Percentiles rank a stretch among this genome's conserved stretches.
Evolutionary conservation across 495 filamentous ascomycete species (phyloP).

Genomic region (Aspergillus funiculosus): DNA sequence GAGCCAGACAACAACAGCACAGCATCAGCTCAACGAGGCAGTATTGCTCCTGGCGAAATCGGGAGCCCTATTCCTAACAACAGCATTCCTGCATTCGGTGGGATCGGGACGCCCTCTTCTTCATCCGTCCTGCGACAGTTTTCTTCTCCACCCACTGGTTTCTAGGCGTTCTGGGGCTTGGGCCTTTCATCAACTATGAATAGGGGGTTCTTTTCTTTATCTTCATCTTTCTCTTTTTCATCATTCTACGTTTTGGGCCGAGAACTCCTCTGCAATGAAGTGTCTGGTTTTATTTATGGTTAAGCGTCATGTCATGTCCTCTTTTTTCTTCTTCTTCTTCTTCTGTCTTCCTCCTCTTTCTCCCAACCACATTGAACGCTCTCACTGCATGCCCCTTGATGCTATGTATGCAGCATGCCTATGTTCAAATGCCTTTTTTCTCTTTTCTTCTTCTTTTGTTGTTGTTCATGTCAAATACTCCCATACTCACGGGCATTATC

Average conservation of each 20-base stretch:
- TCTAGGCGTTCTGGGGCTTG: conserved; percentile 24
- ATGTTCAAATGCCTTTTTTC: not conserved
- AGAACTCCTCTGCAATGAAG: conserved; percentile 2
- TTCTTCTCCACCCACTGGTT: conserved; percentile 35
- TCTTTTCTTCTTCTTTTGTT: conserved; percentile 17
- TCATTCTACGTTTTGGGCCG: conserved; percentile 11
- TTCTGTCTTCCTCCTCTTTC: not conserved
- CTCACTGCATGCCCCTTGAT: not conserved
- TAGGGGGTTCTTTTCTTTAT: not conserved
- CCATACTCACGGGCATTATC: not conserved
- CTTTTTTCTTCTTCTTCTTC: conserved; percentile 3
- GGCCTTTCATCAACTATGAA: conserved; percentile 9
- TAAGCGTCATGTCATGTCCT: conserved; percentile 15
- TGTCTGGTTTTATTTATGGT: conserved; percentile 2
- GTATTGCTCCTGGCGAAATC: conserved; percentile 45
- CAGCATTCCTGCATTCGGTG: conserved; percentile 41
- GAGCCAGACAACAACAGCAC: conserved; percentile 48
- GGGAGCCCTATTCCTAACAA: conserved; percentile 44
- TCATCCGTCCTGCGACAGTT: conserved; percentile 39
- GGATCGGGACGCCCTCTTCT: conserved; percentile 25
- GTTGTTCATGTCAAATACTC: conserved; percentile 17
- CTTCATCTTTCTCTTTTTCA: conserved; percentile 6
- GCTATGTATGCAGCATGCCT: not conserved
- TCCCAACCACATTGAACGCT: conserved; percentile 2
- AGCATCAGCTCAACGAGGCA: conserved; percentile 34